A percentile compares a stretch with the other conserved stretches of the same genome.
Evolutionary conservation across 2,329 filamentous ascomycete genomes (phyloP).

Genomic region (Paradendryphiella salina): DNA sequence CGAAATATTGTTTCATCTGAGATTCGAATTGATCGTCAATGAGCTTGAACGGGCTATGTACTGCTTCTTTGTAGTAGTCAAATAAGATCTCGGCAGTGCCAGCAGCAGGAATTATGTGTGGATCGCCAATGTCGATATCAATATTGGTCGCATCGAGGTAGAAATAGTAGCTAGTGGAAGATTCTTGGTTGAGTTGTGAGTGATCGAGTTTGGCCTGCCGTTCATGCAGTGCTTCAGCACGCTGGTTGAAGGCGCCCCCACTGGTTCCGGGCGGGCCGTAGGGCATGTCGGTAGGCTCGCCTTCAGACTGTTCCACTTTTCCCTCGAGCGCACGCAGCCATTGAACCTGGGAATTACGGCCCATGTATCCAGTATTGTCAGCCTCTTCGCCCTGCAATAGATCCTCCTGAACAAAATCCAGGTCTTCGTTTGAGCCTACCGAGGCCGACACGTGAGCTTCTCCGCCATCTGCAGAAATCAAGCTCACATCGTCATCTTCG

Average conservation of each 20-base stretch:
- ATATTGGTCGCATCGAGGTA: slow-evolving; percentile 29
- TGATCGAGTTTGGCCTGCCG: not conserved
- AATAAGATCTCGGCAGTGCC: slow-evolving; percentile 32
- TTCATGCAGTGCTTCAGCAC: slow-evolving; percentile 5
- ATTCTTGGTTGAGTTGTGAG: not conserved
- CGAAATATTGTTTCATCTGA: slow-evolving; percentile 11
- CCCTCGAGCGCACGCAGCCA: slow-evolving; percentile 26
- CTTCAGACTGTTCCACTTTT: slow-evolving; percentile 11
- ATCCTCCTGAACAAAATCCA: slow-evolving; percentile 26
- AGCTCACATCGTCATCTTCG: slow-evolving; percentile 3
- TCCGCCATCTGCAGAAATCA: slow-evolving; percentile 3
- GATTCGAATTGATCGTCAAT: slow-evolving; percentile 13
- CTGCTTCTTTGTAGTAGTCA: slow-evolving; percentile 36
- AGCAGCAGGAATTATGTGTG: slow-evolving; percentile 32
- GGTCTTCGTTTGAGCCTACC: slow-evolving; percentile 18
- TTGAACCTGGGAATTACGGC: slow-evolving; percentile 31
- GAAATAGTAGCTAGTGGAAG: slow-evolving; percentile 26
- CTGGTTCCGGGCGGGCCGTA: slow-evolving; percentile 27
- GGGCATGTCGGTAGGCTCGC: slow-evolving; percentile 11
- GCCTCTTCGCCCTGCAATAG: slow-evolving; percentile 17
- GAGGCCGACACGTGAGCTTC: slow-evolving; percentile 10
- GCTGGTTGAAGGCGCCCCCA: slow-evolving; percentile 9
- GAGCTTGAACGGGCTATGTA: slow-evolving; percentile 30
- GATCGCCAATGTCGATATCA: slow-evolving; percentile 19
- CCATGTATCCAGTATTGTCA: slow-evolving; percentile 31